Evolutionary conservation across 2,329 filamentous ascomycete genomes (phyloP).

Genomic region (Talaromyces atroroseus): DNA sequence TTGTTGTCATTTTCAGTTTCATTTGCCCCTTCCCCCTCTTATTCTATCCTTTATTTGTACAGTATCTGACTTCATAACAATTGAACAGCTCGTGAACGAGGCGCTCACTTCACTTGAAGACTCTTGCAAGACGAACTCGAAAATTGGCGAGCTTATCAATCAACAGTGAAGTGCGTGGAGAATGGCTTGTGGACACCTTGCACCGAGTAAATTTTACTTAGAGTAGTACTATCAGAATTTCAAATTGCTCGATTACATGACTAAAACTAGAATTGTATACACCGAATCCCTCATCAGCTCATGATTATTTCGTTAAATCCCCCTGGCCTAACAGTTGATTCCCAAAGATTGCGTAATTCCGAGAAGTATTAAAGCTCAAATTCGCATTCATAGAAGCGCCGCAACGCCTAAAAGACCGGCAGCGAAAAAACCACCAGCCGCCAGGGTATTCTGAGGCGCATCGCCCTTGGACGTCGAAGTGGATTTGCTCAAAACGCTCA

Average conservation of each 20-base stretch:
- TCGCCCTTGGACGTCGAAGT: neutral
- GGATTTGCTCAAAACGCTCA: neutral
- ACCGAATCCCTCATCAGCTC: neutral
- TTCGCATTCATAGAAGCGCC: neutral
- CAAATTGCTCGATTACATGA: no score
- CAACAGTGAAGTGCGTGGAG: neutral
- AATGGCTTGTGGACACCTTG: neutral
- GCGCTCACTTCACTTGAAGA: neutral
- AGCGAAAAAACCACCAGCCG: conserved; percentile 2
- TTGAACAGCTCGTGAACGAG: neutral
- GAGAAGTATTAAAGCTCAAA: neutral
- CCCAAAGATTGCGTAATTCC: neutral
- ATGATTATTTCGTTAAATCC: neutral
- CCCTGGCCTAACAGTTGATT: neutral
- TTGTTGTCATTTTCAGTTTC: no score
- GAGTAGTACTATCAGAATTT: no score
- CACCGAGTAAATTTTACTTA: neutral
- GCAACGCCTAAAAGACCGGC: conserved; percentile 7
- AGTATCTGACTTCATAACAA: neutral
- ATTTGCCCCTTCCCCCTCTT: neutral
- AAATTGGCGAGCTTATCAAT: neutral
- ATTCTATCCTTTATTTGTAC: neutral
- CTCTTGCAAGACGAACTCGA: neutral
- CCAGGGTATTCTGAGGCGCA: conserved; percentile 7
- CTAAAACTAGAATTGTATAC: no score